Percentiles rank a stretch among this genome's conserved stretches.
phyloP scores from a whole-genome alignment of 169 alveolate species.

The Plasmodium cynomolgi region DNA sequence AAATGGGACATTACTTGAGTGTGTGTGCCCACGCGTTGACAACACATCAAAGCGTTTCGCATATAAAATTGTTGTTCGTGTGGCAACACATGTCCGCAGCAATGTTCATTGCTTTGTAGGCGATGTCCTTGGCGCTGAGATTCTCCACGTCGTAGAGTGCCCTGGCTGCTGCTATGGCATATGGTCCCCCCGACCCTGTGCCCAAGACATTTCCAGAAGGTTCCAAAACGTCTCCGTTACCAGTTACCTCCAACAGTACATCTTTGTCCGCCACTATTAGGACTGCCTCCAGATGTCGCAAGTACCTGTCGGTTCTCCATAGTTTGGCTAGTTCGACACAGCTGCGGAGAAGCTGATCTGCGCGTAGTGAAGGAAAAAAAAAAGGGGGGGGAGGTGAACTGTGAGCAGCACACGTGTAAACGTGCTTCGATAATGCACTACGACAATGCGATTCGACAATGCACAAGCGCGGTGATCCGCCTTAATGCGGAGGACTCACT shows the following conservation, averaged over 20 bases:
- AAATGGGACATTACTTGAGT: neutral
- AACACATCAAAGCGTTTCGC: slow-evolving; percentile 74
- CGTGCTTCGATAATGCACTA: neutral
- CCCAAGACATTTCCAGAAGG: slow-evolving; percentile 87
- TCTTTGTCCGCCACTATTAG: slow-evolving; percentile 86
- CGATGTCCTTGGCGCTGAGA: slow-evolving; percentile 83
- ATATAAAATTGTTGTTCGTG: slow-evolving; percentile 80
- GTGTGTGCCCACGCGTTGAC: neutral
- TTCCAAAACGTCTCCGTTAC: slow-evolving; percentile 89
- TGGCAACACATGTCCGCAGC: slow-evolving; percentile 87
- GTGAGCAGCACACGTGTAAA: neutral
- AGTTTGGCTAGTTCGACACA: slow-evolving; percentile 88
- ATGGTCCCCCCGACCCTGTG: slow-evolving; percentile 90
- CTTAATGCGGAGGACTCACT: slow-evolving; percentile 42
- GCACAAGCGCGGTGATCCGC: neutral
- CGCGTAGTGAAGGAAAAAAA: neutral
- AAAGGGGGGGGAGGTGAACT: neutral
- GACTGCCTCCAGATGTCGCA: slow-evolving; percentile 87
- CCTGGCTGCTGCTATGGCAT: slow-evolving; percentile 89
- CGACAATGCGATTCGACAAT: neutral
- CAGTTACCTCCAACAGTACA: slow-evolving; percentile 84
- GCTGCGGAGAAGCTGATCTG: slow-evolving; percentile 87
- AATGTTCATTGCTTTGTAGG: slow-evolving; percentile 84
- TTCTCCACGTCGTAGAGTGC: slow-evolving; percentile 84
- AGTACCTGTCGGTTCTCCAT: slow-evolving; percentile 87